Conservation (phyloP, 2,329 filamentous ascomycete genomes). For the Rasamsonia emersonii region DNA sequence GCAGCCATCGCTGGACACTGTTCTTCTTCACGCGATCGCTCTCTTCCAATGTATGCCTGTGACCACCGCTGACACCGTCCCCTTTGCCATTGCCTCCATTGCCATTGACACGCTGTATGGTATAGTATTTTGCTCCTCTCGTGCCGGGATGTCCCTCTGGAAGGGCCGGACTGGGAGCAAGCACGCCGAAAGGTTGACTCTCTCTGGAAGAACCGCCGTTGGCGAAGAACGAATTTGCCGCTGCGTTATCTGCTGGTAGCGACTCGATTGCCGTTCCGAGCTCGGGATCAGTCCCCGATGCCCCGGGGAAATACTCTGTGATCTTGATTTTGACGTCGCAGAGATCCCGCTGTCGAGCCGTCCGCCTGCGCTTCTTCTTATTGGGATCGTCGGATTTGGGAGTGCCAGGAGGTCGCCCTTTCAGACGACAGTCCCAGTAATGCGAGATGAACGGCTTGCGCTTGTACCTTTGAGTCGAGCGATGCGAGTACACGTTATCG, state of each 20-base stretch:
- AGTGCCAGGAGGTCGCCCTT: slow-evolving; percentile 69
- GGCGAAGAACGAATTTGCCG: slow-evolving; percentile 10
- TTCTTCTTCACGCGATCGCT: slow-evolving; percentile 78
- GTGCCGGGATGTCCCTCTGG: slow-evolving; percentile 40
- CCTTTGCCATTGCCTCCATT: slow-evolving; percentile 65
- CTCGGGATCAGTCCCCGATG: slow-evolving; percentile 21
- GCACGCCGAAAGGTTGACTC: slow-evolving; percentile 33
- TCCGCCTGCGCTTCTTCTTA: slow-evolving; percentile 74
- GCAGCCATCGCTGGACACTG: slow-evolving; percentile 58
- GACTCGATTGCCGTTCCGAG: slow-evolving; percentile 16
- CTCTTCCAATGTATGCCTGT: slow-evolving; percentile 63
- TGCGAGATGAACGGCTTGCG: slow-evolving; percentile 74
- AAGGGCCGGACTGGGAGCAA: slow-evolving; percentile 32
- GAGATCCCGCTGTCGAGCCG: slow-evolving; percentile 65
- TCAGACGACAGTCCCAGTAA: slow-evolving; percentile 78
- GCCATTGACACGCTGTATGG: slow-evolving; percentile 68
- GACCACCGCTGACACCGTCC: slow-evolving; percentile 61
- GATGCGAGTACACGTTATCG: slow-evolving; percentile 77
- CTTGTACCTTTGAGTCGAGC: slow-evolving; percentile 73
- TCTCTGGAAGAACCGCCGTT: slow-evolving; percentile 10
- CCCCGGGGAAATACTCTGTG: slow-evolving; percentile 63
- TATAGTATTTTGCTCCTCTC: slow-evolving; percentile 55
- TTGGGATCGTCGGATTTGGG: slow-evolving; percentile 70
- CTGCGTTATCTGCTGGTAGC: slow-evolving; percentile 1
- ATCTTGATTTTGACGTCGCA: slow-evolving; percentile 85